Percentiles rank a stretch among this genome's conserved stretches.
Evolutionary conservation across 768 basidiomycete genomes (phyloP).

Genomic region (Hygrophoropsis aurantiaca): DNA sequence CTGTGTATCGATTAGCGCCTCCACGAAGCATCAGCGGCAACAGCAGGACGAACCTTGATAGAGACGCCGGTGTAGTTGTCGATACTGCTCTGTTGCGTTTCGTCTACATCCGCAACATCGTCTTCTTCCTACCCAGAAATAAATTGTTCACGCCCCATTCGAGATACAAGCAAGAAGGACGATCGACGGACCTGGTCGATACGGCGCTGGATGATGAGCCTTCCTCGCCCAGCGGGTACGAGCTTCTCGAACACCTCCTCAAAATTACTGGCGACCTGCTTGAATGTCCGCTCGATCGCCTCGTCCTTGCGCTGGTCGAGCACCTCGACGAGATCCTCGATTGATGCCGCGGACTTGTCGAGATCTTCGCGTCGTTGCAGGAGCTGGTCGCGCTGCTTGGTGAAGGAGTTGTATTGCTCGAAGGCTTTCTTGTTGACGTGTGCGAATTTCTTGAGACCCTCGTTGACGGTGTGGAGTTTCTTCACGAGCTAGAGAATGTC

Average conservation of each 20-base stretch:
- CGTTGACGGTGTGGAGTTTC: slow-evolving; percentile 89
- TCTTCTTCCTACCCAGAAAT: slow-evolving; percentile 55
- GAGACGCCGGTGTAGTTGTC: slow-evolving; percentile 97
- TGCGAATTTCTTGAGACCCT: slow-evolving; percentile 92
- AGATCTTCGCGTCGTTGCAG: slow-evolving; percentile 85
- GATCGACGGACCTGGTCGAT: slow-evolving; percentile 66
- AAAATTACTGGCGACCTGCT: slow-evolving; percentile 96
- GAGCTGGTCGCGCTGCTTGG: slow-evolving; percentile 93
- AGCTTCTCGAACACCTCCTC: slow-evolving; percentile 96
- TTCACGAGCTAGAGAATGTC: slow-evolving; percentile 72
- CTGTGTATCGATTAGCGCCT: slow-evolving; percentile 35
- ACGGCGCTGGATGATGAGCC: slow-evolving; percentile 88
- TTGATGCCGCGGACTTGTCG: slow-evolving; percentile 85
- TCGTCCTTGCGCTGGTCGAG: slow-evolving; percentile 98
- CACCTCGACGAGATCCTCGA: slow-evolving; percentile 89
- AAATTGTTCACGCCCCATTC: slow-evolving; percentile 3
- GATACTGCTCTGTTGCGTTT: slow-evolving; percentile 70
- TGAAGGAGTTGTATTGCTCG: slow-evolving; percentile 97
- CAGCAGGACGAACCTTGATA: slow-evolving; percentile 66
- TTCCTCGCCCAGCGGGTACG: slow-evolving; percentile 89
- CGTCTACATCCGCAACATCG: slow-evolving; percentile 68
- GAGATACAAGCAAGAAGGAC: background rate
- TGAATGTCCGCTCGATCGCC: slow-evolving; percentile 97
- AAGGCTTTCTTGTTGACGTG: slow-evolving; percentile 99
- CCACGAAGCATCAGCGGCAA: background rate